Percentiles rank a stretch among this genome's conserved stretches.
Conservation (phyloP, 2,329 filamentous ascomycete species). For the Cadophora gregata region DNA sequence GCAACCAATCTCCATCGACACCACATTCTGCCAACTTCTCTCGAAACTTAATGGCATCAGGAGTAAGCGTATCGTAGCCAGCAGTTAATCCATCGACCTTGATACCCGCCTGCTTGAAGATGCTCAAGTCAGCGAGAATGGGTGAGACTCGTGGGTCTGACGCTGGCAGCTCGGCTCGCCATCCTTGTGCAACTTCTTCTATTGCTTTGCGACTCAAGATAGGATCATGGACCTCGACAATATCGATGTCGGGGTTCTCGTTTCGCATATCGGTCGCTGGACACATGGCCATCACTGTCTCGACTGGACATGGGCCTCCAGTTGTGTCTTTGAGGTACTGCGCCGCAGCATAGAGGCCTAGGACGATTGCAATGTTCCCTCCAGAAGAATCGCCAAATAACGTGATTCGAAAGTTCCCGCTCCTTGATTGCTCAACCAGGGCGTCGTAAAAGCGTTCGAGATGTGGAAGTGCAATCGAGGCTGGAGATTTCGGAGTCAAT, state of each 20-base stretch:
- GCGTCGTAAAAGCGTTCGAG: slow-evolving; percentile 26
- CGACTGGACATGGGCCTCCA: slow-evolving; percentile 18
- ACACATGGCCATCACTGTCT: slow-evolving; percentile 33
- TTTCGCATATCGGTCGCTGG: slow-evolving; percentile 33
- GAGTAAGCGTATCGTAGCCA: slow-evolving; percentile 30
- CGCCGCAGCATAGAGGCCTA: slow-evolving; percentile 28
- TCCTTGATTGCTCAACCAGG: slow-evolving; percentile 10
- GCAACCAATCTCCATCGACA: slow-evolving; percentile 34
- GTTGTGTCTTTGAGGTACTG: slow-evolving; percentile 9
- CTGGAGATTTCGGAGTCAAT: slow-evolving; percentile 26
- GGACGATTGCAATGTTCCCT: slow-evolving; percentile 29
- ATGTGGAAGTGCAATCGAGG: slow-evolving; percentile 22
- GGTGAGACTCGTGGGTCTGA: slow-evolving; percentile 33
- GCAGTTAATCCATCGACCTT: slow-evolving; percentile 35
- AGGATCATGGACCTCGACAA: slow-evolving; percentile 26
- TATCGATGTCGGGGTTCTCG: slow-evolving; percentile 31
- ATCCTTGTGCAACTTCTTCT: slow-evolving; percentile 27
- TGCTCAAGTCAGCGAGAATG: slow-evolving; percentile 30
- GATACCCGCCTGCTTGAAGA: slow-evolving; percentile 27
- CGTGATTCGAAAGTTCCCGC: slow-evolving; percentile 24
- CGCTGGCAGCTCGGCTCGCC: slow-evolving; percentile 25
- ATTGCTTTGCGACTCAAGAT: slow-evolving; percentile 29
- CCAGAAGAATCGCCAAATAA: slow-evolving; percentile 33
- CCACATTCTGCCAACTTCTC: slow-evolving; percentile 26
- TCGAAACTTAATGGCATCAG: slow-evolving; percentile 31